Conservation (phyloP, 257 asterid species). For the Galeopsis tetrahit region DNA sequence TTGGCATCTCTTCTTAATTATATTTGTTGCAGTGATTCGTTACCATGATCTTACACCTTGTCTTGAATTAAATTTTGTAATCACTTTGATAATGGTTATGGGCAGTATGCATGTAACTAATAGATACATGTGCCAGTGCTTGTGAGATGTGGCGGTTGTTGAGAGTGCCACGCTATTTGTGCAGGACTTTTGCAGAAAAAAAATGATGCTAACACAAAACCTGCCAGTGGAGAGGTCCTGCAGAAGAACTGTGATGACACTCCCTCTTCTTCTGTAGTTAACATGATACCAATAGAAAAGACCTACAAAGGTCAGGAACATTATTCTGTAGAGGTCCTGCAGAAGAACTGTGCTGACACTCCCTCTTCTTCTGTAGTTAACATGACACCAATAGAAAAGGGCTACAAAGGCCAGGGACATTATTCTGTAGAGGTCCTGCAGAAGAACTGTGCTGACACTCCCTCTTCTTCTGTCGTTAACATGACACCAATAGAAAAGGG, state of each 20-base stretch:
- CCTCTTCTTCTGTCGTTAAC: constrained; percentile 31
- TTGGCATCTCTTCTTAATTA: not conserved
- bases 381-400: constrained; percentile 36
- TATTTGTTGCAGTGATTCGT: not conserved
- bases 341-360: constrained; percentile 37
- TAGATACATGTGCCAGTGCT: not conserved
- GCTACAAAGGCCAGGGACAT: too few relatives aligned
- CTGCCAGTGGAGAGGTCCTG: constrained; percentile 35
- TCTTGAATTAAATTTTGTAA: too few relatives aligned
- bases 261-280: constrained; percentile 28
- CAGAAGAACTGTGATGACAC: constrained; percentile 39
- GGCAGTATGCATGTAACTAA: not conserved
- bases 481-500: constrained; percentile 35
- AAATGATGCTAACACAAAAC: constrained; percentile 29
- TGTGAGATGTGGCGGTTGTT: constrained; percentile 8
- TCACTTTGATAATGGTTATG: not conserved
- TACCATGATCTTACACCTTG: not conserved
- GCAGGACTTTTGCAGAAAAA: constrained; percentile 46
- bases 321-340: constrained; percentile 37
- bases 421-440: constrained; percentile 36
- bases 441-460: constrained; percentile 38
- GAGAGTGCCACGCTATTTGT: constrained; percentile 18
- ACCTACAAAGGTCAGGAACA: too few relatives aligned
- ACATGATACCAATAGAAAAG: constrained; percentile 35
- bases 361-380: constrained; percentile 32